Evolutionary conservation across 768 basidiomycete genomes (phyloP).

Genomic region (Boletus coccyginus): DNA sequence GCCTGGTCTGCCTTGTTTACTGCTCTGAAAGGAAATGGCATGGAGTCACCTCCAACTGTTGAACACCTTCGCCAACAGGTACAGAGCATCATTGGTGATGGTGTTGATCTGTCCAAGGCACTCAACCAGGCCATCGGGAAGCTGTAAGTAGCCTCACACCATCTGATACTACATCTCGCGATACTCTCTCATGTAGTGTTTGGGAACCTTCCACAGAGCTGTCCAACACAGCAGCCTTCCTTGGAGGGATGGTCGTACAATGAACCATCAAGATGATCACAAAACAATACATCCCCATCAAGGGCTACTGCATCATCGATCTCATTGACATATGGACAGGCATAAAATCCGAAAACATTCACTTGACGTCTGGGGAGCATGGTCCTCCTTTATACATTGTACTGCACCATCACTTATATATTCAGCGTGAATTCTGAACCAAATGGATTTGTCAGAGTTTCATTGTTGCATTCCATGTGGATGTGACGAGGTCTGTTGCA

Average conservation of each 20-base stretch:
- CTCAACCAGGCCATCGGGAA: conserved; percentile 68
- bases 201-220: conserved; percentile 82
- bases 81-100: conserved; percentile 47
- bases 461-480: too few relatives aligned
- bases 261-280: conserved; percentile 98
- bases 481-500: too few relatives aligned
- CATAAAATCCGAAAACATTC: not conserved
- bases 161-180: not conserved
- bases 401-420: not conserved
- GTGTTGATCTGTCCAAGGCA: conserved; percentile 50
- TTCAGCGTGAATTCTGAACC: not conserved
- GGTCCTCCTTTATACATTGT: not conserved
- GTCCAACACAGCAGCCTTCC: conserved; percentile 89
- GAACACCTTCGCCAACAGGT: conserved; percentile 55
- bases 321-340: conserved; percentile 82
- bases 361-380: too few relatives aligned
- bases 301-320: conserved; percentile 83
- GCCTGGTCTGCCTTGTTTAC: conserved; percentile 61
- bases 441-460: too few relatives aligned
- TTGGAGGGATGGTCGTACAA: conserved; percentile 93
- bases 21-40: conserved; percentile 23
- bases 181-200: conserved; percentile 40
- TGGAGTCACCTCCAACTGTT: conserved; percentile 38
- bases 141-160: conserved; percentile 49
- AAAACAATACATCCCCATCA: conserved; percentile 89